These are phyloP conservation scores for Saksenaea oblongispora DNA, from an alignment of 371 early-diverging fungal species.

Conservation along the genomic window DNA sequence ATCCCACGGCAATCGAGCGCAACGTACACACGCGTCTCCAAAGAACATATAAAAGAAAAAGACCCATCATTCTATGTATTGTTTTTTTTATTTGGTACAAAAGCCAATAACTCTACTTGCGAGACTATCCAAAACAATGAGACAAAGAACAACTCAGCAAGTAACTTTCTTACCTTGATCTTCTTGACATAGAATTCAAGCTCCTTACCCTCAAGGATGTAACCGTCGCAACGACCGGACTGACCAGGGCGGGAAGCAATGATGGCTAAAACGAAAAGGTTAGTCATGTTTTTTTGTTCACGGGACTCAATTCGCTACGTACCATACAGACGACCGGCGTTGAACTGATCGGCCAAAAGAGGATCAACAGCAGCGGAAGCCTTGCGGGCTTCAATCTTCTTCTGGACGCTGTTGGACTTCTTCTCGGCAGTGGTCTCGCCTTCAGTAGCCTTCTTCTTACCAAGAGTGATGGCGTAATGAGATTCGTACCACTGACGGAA, in stretches of 20 bases:
- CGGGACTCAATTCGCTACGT: neutral
- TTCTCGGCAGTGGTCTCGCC: constrained; percentile 68
- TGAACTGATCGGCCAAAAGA: constrained; percentile 87
- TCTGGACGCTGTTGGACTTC: constrained; percentile 83
- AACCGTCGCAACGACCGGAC: constrained; percentile 95
- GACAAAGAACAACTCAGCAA: neutral
- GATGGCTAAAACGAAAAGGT: constrained; percentile 53
- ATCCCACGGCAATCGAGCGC: too few species aligned
- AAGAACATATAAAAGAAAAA: too few species aligned
- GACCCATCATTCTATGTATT: neutral
- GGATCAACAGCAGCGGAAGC: constrained; percentile 80
- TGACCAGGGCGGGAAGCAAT: constrained; percentile 98
- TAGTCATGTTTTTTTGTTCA: neutral
- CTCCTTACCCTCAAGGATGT: constrained; percentile 97
- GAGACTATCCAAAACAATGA: neutral
- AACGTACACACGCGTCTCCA: too few species aligned
- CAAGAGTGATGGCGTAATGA: constrained; percentile 85
- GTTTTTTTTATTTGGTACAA: neutral
- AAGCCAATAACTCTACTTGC: constrained; percentile 5
- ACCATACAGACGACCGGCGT: constrained; percentile 87
- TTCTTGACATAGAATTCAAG: constrained; percentile 90
- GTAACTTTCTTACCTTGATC: constrained; percentile 56
- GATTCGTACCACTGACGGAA: constrained; percentile 97
- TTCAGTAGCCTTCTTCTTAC: constrained; percentile 75
- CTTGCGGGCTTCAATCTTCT: constrained; percentile 83